Evolutionary conservation across 345 rosid species (phyloP).

Genomic region (Eucalyptus regnans): DNA sequence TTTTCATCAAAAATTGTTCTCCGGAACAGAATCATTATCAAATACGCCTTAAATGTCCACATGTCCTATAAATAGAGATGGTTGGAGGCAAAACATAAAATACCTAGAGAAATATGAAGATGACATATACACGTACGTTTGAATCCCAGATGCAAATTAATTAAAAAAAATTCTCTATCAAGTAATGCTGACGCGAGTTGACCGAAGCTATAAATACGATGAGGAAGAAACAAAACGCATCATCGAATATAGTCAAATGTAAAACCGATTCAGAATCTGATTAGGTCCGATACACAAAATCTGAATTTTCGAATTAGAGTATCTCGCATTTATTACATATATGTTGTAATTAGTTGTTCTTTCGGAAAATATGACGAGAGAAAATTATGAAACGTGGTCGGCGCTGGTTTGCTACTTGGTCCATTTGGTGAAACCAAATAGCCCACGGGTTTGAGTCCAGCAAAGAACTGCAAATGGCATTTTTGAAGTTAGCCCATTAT

Average conservation of each 20-base stretch:
- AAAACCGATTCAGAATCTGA: background rate
- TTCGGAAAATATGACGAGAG: background rate
- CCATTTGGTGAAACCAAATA: background rate
- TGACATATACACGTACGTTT: background rate
- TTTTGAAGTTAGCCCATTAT: background rate
- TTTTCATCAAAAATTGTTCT: too few relatives aligned
- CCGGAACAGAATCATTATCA: too few relatives aligned
- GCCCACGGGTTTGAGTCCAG: background rate
- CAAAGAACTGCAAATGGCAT: background rate
- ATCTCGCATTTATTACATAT: background rate
- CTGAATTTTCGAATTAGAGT: background rate
- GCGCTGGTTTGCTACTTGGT: background rate
- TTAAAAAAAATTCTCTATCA: background rate
- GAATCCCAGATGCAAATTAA: background rate
- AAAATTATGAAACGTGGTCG: background rate
- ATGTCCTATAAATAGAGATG: background rate
- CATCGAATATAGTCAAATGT: background rate
- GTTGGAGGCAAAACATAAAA: background rate
- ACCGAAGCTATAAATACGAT: background rate
- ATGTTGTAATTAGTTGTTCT: background rate
- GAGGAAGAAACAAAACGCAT: background rate
- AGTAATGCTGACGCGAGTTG: fast-evolving
- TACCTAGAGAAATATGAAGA: background rate
- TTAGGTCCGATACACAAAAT: background rate
- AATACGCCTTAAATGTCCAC: background rate